phyloP scores from a whole-genome alignment of 345 rosid genomes.

The Hibiscus tridactylites region DNA sequence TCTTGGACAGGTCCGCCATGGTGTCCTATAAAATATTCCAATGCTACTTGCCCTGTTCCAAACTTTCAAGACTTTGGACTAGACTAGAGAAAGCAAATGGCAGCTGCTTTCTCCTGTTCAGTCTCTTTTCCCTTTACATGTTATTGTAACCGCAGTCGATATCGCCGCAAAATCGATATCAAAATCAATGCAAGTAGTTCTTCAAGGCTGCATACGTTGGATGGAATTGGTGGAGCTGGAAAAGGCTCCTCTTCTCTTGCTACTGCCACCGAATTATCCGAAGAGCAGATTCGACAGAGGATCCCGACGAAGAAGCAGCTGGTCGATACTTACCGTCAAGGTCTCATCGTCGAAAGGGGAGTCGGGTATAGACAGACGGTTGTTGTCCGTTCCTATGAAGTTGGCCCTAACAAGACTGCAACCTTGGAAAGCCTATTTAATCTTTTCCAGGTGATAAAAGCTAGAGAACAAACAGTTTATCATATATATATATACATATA shows the following conservation, averaged over 20 bases:
- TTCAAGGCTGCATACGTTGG: background rate
- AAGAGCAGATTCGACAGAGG: slow-evolving; percentile 39
- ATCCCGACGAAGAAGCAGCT: slow-evolving; percentile 51
- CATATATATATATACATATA: background rate
- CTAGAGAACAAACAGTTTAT: background rate
- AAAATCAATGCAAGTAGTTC: background rate
- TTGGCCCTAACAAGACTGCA: slow-evolving; percentile 57
- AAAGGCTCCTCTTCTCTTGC: slow-evolving; percentile 12
- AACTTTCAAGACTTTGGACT: background rate
- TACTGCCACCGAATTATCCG: slow-evolving; percentile 15
- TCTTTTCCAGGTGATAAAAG: slow-evolving; percentile 45
- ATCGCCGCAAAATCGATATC: background rate
- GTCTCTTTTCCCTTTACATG: background rate
- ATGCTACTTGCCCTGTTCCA: background rate
- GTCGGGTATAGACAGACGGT: slow-evolving; percentile 54
- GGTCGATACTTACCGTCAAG: slow-evolving; percentile 57
- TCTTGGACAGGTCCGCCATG: slow-evolving; percentile 5
- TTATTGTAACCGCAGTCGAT: background rate
- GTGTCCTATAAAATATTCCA: background rate
- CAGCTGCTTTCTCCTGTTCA: slow-evolving; percentile 3
- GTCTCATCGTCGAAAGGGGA: slow-evolving; percentile 43
- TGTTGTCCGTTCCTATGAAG: slow-evolving; percentile 60
- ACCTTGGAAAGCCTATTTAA: slow-evolving; percentile 55
- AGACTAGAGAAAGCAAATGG: slow-evolving; percentile 3
- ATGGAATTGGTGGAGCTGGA: background rate